These are phyloP conservation scores for Medicago lupulina DNA, from an alignment of 306 rosid species.

Conservation along the genomic window DNA sequence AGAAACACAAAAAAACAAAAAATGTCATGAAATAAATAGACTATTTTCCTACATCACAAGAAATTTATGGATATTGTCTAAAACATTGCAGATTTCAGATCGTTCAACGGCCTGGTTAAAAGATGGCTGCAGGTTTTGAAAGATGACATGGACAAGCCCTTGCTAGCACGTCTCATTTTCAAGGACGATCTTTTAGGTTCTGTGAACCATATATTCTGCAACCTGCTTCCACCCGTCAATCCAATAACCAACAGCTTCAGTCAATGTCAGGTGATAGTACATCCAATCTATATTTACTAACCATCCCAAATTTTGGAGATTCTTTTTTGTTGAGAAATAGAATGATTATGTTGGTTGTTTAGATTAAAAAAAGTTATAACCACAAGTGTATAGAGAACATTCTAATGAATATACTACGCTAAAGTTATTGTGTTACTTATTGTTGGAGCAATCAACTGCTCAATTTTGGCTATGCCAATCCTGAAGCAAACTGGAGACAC, in stretches of 20 bases:
- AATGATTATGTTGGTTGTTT: conserved; percentile 15
- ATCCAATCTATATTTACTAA: conserved; percentile 23
- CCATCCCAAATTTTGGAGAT: conserved; percentile 15
- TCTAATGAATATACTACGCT: conserved; percentile 19
- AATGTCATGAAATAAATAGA: neutral
- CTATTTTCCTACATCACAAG: conserved; percentile 25
- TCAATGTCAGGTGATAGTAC: conserved; percentile 62
- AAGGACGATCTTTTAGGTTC: conserved; percentile 57
- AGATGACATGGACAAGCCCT: conserved; percentile 67
- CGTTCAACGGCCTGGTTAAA: conserved; percentile 65
- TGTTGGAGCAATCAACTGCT: conserved; percentile 36
- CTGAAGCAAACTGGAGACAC: conserved; percentile 29
- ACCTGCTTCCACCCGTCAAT: conserved; percentile 56
- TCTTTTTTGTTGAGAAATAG: conserved; percentile 19
- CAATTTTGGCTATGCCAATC: conserved; percentile 19
- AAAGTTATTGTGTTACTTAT: conserved; percentile 27
- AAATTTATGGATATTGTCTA: conserved; percentile 29
- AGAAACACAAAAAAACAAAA: neutral
- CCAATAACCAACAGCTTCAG: conserved; percentile 57
- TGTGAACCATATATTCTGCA: conserved; percentile 67
- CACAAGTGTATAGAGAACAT: conserved; percentile 18
- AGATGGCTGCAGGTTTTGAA: conserved; percentile 68
- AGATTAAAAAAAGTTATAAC: conserved; percentile 17
- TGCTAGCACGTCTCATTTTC: conserved; percentile 65
- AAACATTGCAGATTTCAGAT: conserved; percentile 70